These are phyloP conservation scores for Nematodospora anomalae DNA, from an alignment of 1,139 yeast genomes.

Conservation along the genomic window DNA sequence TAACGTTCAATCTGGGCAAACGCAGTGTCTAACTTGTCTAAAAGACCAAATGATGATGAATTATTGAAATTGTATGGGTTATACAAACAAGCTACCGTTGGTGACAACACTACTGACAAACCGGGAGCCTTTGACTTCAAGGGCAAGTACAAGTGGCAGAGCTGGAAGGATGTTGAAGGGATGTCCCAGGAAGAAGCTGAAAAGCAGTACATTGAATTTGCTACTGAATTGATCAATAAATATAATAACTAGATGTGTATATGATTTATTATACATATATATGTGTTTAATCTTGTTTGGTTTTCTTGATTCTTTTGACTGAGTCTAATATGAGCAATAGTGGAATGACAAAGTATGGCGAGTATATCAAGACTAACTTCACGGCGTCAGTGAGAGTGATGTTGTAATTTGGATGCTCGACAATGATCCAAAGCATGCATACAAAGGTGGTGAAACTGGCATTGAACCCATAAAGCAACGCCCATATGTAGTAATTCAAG, in stretches of 20 bases:
- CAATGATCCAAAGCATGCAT: conserved; percentile 51
- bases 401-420: conserved; percentile 24
- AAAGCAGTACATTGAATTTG: conserved; percentile 73
- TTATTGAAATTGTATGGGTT: conserved; percentile 81
- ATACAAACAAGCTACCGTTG: conserved; percentile 95
- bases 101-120: conserved; percentile 83
- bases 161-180: conserved; percentile 91
- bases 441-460: conserved; percentile 73
- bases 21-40: conserved; percentile 71
- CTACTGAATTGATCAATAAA: conserved; percentile 61
- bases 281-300: too few relatives aligned
- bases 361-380: conserved; percentile 53
- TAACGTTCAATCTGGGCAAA: conserved; percentile 55
- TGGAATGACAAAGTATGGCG: conserved; percentile 72
- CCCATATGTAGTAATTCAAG: conserved; percentile 44
- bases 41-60: conserved; percentile 85
- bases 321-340: conserved; percentile 52
- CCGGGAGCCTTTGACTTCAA: conserved; percentile 89
- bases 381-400: conserved; percentile 34
- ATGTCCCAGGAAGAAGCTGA: conserved; percentile 89
- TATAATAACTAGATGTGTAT: conserved; percentile 30
- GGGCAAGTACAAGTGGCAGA: conserved; percentile 97
- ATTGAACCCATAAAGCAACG: conserved; percentile 72
- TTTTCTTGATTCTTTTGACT: too few relatives aligned
- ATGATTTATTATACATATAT: conserved; percentile 3